Conservation (phyloP, 2,329 filamentous ascomycete species). For the Epichloe sylvatica region DNA sequence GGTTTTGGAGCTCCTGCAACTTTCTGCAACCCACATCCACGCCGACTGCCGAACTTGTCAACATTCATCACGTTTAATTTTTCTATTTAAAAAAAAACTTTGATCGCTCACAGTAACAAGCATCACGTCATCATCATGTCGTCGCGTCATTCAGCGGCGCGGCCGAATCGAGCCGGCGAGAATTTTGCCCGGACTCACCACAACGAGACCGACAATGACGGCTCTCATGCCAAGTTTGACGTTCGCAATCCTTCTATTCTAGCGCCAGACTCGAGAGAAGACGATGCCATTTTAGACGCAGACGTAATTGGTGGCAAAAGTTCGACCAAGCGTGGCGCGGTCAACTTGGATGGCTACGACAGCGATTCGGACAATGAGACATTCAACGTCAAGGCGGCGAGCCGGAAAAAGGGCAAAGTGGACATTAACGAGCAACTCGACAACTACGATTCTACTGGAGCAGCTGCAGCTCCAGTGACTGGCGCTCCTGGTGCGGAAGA, state of each 20-base stretch:
- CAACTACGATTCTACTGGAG: slow-evolving; percentile 34
- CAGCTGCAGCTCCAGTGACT: slow-evolving; percentile 22
- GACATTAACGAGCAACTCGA: slow-evolving; percentile 39
- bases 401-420: slow-evolving; percentile 36
- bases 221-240: slow-evolving; percentile 84
- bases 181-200: slow-evolving; percentile 65
- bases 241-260: slow-evolving; percentile 86
- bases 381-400: slow-evolving; percentile 61
- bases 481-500: slow-evolving; percentile 19
- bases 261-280: slow-evolving; percentile 63
- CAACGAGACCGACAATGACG: slow-evolving; percentile 33
- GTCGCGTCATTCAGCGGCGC: slow-evolving; percentile 30
- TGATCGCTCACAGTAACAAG: neutral
- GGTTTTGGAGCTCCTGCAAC: neutral
- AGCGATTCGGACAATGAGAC: slow-evolving; percentile 87
- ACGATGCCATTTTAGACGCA: slow-evolving; percentile 63
- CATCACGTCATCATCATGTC: slow-evolving; percentile 7
- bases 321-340: slow-evolving; percentile 76
- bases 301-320: slow-evolving; percentile 78
- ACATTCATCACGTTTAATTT: no score
- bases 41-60: neutral
- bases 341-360: slow-evolving; percentile 95
- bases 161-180: slow-evolving; percentile 73
- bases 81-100: no score
- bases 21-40: neutral